These are phyloP conservation scores for Pontederia paniculata DNA, from an alignment of 176 grass and related monocot genomes.

Conservation along the genomic window DNA sequence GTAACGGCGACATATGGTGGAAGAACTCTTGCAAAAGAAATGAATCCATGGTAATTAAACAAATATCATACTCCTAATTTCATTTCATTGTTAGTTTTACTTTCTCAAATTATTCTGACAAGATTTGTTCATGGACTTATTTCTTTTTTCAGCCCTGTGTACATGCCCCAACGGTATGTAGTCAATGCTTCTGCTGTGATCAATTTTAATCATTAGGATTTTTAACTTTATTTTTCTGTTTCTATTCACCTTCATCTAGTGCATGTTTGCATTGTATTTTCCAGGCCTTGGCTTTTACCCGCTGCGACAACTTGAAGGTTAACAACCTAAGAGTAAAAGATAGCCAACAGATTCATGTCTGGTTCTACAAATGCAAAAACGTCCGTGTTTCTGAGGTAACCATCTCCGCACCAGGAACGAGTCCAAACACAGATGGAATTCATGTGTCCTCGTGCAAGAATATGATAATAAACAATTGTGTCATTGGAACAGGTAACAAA, in stretches of 20 bases:
- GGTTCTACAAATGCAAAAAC: slow-evolving; percentile 28
- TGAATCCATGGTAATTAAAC: no score
- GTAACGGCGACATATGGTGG: no score
- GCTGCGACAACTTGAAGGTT: slow-evolving; percentile 45
- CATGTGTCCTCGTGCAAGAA: slow-evolving; percentile 40
- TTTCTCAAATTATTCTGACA: no score
- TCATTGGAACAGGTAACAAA: slow-evolving; percentile 51
- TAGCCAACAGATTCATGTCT: slow-evolving; percentile 62
- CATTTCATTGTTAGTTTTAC: no score
- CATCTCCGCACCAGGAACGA: slow-evolving; percentile 50
- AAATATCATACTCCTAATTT: no score
- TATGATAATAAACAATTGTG: slow-evolving; percentile 33
- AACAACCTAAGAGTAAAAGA: slow-evolving; percentile 37
- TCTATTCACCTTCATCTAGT: not conserved
- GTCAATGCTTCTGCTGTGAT: not conserved
- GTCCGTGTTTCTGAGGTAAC: slow-evolving; percentile 36
- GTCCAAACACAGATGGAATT: slow-evolving; percentile 82
- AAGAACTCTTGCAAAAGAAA: no score
- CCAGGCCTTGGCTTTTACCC: slow-evolving; percentile 49
- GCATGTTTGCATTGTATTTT: not conserved
- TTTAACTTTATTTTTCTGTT: not conserved
- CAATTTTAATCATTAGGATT: not conserved
- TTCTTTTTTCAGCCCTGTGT: slow-evolving; percentile 39
- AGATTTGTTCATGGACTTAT: no score
- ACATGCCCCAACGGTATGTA: slow-evolving; percentile 48